Evolutionary conservation across 805 yeast species (phyloP), one percentile per base, ranked within the genome.

Genomic region (Yamadazyma tumulicola): DNA sequence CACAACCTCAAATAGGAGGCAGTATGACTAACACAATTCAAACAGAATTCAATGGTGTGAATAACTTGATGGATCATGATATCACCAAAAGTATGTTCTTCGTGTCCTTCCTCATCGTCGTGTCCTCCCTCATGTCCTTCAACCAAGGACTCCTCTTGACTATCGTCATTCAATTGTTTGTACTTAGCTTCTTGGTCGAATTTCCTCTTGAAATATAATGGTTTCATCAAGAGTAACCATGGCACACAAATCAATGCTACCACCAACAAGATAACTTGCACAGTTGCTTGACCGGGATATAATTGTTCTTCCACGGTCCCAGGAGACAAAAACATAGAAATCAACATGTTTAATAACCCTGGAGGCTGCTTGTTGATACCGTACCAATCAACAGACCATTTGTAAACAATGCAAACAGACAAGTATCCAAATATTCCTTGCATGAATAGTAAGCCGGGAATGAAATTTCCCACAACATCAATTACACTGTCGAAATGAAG

Each of bases 11-110:
- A 71, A 55, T 91, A 91, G 0, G 97, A 91, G 1, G 98, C 98
- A 2, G 98, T 91, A 60, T 91, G 98, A n/a, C 96, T 86, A 20
- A 91, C 96, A 69, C 96, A 85, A 63, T 93, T 93, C 55, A 91
- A 73, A 55, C 98, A 91, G 65, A 93, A 91, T 69, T 91, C 98
- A 56, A 91, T 91, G 8, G 98, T 93, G 61, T 93, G 97, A 49
- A 91, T 91, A 16, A 91, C 95, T 64, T 91, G 98, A 61, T 91
- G 96, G 49, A 91, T 91, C 81, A 91, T 83, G 21, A 93, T 77
- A 52, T 91, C 98, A 30, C 97, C 97, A 56, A 91, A 85, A 42
- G 81, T 75, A 51, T 80, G 81, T 29, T 64, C 80, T 24, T 68
- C 76, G 44, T 72, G 72, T 29, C 66, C 77, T 34, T 66, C 77